Evolutionary conservation across 2,329 filamentous ascomycete species (phyloP), one percentile per base, ranked within the genome.

Genomic region (Chalara sp.): DNA sequence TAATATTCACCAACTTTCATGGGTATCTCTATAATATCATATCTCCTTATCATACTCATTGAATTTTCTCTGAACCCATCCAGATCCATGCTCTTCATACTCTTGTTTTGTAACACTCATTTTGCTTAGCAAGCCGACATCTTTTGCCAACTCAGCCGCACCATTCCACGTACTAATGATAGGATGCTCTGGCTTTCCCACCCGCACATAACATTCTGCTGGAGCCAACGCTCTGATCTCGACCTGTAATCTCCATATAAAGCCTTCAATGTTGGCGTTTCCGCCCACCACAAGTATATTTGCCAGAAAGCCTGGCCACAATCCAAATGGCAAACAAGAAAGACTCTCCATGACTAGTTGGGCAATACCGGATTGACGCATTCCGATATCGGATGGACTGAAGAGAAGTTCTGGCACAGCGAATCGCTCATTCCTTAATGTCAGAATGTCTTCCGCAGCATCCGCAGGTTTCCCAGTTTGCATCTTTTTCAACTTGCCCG

Each of bases 261-360:
- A 92, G 0, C 91, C 91, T 1, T 84, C 78, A 30, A 96, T 83
- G 13, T 86, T 74, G 0, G 86, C 79, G 63, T 89, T 96, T 4
- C 93, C 93, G 1, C 93, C 93, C 0, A 96, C 88, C 0, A 96
- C 84, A 3, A 96, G 71, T 4, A 97, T 80, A 58, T 97, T 99
- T 37, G 89, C 86, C 44, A 97, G 70, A 58, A 96, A 78, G 0
- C 84, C 84, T 1, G 90, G 87, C 79, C 89, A 91, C 6, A 97
- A 70, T 0, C 87, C 88, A n/a, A 87, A 76, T 0, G 93, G 93
- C 7, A 97, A 68, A 10, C 75, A 75, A 6, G 80, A 77, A 11
- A 99, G 69, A 10, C 84, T 87, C 65, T 96, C 84, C 69, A 93
- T 75, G 8, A 96, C 79, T n/a, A 89, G 78, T 45, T 91, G 87